These are phyloP conservation scores for Emergomyces orientalis DNA, from an alignment of 2,329 filamentous ascomycete species.

Conservation along the genomic window DNA sequence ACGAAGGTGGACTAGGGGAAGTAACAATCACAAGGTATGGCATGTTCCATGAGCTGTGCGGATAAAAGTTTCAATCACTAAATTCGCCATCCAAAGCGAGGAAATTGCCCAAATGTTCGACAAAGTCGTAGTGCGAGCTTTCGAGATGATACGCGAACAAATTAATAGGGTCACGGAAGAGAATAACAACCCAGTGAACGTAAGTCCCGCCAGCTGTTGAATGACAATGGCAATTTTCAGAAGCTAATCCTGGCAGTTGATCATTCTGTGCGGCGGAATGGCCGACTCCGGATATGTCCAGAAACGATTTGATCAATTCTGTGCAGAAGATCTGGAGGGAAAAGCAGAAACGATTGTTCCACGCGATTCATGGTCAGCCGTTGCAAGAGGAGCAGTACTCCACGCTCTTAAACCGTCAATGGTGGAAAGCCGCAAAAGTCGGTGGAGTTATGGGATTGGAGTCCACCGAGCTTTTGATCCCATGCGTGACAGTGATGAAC, in stretches of 20 bases:
- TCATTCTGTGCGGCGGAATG: conserved; percentile 13
- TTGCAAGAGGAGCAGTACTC: conserved; percentile 16
- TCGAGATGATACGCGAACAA: conserved; percentile 7
- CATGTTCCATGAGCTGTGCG: not conserved
- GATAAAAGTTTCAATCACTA: not conserved
- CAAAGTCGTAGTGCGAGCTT: conserved; percentile 7
- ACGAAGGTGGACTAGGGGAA: not conserved
- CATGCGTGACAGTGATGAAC: conserved; percentile 8
- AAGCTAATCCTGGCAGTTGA: not conserved
- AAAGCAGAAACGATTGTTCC: conserved; percentile 12
- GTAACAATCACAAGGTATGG: conserved; percentile 10
- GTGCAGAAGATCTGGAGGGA: conserved; percentile 1
- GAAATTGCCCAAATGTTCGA: conserved; percentile 12
- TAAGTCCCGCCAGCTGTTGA: not conserved
- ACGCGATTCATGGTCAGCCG: conserved; percentile 14
- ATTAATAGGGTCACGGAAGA: not conserved
- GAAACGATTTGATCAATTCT: conserved; percentile 12
- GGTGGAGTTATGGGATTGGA: conserved; percentile 12
- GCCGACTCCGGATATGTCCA: conserved; percentile 13
- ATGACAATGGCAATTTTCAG: not conserved
- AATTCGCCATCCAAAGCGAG: not conserved
- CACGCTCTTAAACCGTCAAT: not conserved
- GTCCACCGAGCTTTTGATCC: conserved; percentile 13
- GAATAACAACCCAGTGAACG: conserved; percentile 5
- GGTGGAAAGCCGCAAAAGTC: conserved; percentile 8